phyloP scores from a whole-genome alignment of 2,329 filamentous ascomycete genomes.

The Hawksworthiomyces lignivorus region DNA sequence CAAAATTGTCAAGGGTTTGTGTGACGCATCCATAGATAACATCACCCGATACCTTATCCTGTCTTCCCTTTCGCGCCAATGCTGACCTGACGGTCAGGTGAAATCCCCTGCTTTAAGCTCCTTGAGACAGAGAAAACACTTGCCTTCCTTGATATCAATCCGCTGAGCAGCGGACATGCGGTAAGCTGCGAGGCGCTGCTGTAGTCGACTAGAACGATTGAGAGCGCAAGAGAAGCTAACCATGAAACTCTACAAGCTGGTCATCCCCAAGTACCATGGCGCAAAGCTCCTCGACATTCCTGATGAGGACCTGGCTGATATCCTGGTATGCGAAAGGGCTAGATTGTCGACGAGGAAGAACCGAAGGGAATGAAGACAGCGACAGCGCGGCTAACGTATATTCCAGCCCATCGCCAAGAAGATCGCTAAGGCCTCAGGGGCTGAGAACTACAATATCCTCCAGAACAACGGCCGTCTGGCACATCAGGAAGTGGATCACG shows the following conservation, averaged over 20 bases:
- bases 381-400: too few relatives aligned
- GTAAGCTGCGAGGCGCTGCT: too few relatives aligned
- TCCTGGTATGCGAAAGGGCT: too few relatives aligned
- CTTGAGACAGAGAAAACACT: conserved; percentile 89
- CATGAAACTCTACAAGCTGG: too few relatives aligned
- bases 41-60: too few relatives aligned
- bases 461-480: conserved; percentile 93
- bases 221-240: too few relatives aligned
- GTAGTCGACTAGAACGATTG: too few relatives aligned
- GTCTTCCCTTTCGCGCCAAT: too few relatives aligned
- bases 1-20: conserved; percentile 85
- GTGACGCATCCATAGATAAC: too few relatives aligned
- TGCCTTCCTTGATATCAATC: conserved; percentile 94
- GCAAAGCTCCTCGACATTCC: conserved; percentile 88
- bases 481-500: conserved; percentile 89
- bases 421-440: conserved; percentile 68
- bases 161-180: conserved; percentile 79
- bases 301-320: conserved; percentile 74
- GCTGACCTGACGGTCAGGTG: too few relatives aligned
- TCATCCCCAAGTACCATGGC: conserved; percentile 93
- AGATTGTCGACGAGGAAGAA: too few relatives aligned
- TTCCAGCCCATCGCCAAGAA: conserved; percentile 72
- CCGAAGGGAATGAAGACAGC: too few relatives aligned
- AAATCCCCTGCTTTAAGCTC: conserved; percentile 95
- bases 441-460: conserved; percentile 80